Base-by-base conservation (phyloP, 176 grass and related monocot genomes). In the Carex pumila region DNA sequence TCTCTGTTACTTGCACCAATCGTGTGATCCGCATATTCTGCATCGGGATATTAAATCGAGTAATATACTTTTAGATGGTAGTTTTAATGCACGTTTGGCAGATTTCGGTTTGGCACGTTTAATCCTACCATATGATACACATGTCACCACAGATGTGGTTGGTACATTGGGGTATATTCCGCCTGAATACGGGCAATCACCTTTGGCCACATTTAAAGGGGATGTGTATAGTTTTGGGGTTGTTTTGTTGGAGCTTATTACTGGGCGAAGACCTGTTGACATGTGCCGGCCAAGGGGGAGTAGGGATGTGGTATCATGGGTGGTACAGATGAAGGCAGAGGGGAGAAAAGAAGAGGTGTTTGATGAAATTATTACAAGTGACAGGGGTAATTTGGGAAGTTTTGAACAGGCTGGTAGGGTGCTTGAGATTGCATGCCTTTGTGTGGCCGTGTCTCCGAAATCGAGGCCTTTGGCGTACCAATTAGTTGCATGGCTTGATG, bases 41-140 rank as follows among this genome's bases (percentile, higher is more conserved):
- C 96, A 98, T 78, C 84, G 96, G 41, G 96, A 98, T 47, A 95
- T 98, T 87, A 98, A 98, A 71, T 95, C 96, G 9, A 98, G 96
- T 74, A 98, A 98, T 61, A 98, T 98, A 71, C 93, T 98, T 5
- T 84, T 98, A 39, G 93, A 98, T 36, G 91, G 91, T 25, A 90
- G 87, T 81, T 98, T 98, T 60, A 85, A 98, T 71, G 88, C 96
- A 2, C 96, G 95, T 50, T 88, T 98, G 14, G 96, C 96, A 0
- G 96, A 98, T 30, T 98, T 98, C 8, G 96, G 96, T 3, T 79
- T 98, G 73, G 96, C 96, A 12, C 94, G 96, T 68, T 88, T 93
- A 15, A 85, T 98, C 69, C 87, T 86, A 0, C 89, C 91, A 0
- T 94, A 93, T 0, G 93, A 95, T 66, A 98, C 96, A 2, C 96